Base-by-base conservation (phyloP, 177 flowering plant species). In the Tripterygium wilfordii region DNA sequence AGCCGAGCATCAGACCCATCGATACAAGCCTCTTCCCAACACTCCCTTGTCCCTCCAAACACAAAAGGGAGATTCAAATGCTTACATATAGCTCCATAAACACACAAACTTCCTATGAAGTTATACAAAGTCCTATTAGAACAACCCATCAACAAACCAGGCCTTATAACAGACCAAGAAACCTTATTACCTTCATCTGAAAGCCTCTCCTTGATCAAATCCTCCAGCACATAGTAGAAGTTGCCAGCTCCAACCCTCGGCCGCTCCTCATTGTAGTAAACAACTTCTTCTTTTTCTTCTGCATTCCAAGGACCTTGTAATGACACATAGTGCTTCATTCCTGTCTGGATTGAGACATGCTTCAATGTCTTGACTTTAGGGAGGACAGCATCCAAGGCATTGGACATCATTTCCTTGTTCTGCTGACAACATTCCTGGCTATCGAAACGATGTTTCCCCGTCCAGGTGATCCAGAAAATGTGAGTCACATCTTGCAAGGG, bases 401-500 rank as follows among this genome's bases (percentile, higher is more conserved):
- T 85, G 29, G 79, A 66, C 66, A 88, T 39, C 95, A 90, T 88
- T 36, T 58, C 61, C 53, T 58, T 68, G 76, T 90, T 90, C 44
- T 79, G 81, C 0, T 66, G 75, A 18, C 66, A 79, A 20, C 92
- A 77, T 17, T 70, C 85, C 8, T 31, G 42, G 51, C 56, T 60
- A 27, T 86, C 85, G 5, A 72, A 53, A 0, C 76, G 79, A 45
- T 48, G 76, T 24, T 80, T 66, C 58, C 65, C 67, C 0, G 89
- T 78, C 98, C 96, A 88, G 19, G 98, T 88, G 68, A 85, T 70
- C 98, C 98, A 90, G 36, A 82, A 90, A 7, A 81, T 24, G 36
- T 90, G 96, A 21, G 89, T 90, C 36, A 75, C 78, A 16, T 77
- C 81, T n/a, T 48, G 33, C 10, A 85, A 53, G 0, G 18, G 2